These are phyloP conservation scores for Phytophthora fragariae DNA, from an alignment of 352 stramenopile species.

Conservation along the genomic window DNA sequence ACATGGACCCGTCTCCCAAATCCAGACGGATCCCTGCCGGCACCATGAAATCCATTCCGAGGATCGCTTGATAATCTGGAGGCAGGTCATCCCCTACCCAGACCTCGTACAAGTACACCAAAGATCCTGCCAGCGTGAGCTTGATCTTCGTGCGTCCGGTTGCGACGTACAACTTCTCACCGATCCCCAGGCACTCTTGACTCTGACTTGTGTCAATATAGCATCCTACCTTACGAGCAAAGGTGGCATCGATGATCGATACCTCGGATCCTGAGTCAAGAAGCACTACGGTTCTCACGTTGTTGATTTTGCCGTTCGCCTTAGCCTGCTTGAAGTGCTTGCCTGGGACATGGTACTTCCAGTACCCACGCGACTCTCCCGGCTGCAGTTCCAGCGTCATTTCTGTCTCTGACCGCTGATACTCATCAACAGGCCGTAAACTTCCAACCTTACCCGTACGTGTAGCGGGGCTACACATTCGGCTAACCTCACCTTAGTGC, in stretches of 20 bases:
- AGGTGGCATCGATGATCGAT: background rate
- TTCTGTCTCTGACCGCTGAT: too few relatives aligned
- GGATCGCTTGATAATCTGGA: background rate
- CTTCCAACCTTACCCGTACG: too few relatives aligned
- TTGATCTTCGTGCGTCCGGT: too few relatives aligned
- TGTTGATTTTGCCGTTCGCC: background rate
- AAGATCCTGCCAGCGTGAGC: too few relatives aligned
- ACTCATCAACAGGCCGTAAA: too few relatives aligned
- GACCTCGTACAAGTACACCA: too few relatives aligned
- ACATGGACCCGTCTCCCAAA: background rate
- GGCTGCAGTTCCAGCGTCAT: too few relatives aligned
- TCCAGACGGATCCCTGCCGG: background rate
- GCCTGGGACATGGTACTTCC: background rate
- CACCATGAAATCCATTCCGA: background rate
- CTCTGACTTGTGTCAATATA: too few relatives aligned
- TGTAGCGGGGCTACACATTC: too few relatives aligned
- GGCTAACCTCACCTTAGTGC: too few relatives aligned
- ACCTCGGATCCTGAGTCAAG: background rate
- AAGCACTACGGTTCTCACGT: background rate
- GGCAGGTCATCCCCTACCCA: background rate
- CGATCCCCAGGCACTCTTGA: background rate
- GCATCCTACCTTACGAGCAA: too few relatives aligned
- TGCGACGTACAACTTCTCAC: background rate
- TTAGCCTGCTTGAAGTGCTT: background rate
- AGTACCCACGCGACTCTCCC: background rate